Evolutionary conservation across 2,329 filamentous ascomycete species (phyloP), one percentile per base, ranked within the genome.

Genomic region (Periconia sp.): DNA sequence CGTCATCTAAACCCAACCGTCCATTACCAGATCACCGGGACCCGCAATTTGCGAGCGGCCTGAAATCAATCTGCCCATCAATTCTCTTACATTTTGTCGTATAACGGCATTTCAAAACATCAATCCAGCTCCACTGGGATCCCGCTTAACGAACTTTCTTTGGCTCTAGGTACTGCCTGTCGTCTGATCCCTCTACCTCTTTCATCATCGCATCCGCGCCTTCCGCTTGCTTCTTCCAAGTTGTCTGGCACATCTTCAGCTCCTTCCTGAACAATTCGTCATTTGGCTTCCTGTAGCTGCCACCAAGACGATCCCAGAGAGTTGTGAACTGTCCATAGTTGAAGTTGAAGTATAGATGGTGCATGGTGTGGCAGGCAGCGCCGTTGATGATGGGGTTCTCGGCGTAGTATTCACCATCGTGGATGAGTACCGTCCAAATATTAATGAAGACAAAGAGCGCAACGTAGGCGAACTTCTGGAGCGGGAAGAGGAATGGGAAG

Each of bases 281-380:
- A 58, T 94, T 92, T 4, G 92, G 92, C 76, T 86, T 84, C 59
- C 89, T 81, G 77, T 96, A 96, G 65, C 88, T 95, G 46, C 87
- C 88, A 40, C 89, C 89, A 15, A 96, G 72, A 39, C 92, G 85
- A 70, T 96, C 92, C 87, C 92, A 96, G 15, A 94, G 77, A 0
- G 91, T 96, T 12, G 89, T 94, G 75, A 92, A 96, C 70, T 96
- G 92, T 45, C 92, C 92, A 63, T 95, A 96, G 75, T 96, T 96
- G 79, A 88, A 64, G 48, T 66, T 68, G 57, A 66, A 70, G 72
- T 89, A 88, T 26, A 91, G 72, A 68, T 96, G 92, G 72, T 97
- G 92, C 80, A 92, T 65, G 16, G 87, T 90, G 71, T 96, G 92
- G 78, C 92, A 96, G 19, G 92, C 92, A 10, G 92, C 91, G 37